Conservation (phyloP, 2,329 filamentous ascomycete genomes). For the Tothia fuscella region DNA sequence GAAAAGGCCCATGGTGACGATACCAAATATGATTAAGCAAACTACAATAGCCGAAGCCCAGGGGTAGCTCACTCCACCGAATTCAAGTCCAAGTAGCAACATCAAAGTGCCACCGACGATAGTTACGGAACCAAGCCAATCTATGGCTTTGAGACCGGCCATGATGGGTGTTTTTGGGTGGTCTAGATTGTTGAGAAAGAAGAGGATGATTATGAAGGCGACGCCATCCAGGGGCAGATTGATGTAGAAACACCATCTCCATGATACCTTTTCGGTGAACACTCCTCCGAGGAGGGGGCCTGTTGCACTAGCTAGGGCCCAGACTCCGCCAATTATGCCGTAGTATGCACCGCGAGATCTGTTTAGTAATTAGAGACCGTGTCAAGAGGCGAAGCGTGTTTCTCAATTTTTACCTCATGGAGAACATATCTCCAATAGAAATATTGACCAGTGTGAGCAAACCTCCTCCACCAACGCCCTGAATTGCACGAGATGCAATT, state of each 20-base stretch:
- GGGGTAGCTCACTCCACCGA: conserved; percentile 63
- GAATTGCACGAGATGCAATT: conserved; percentile 48
- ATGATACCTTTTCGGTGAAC: conserved; percentile 49
- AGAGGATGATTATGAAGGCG: conserved; percentile 45
- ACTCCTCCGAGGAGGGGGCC: conserved; percentile 57
- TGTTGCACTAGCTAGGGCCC: conserved; percentile 54
- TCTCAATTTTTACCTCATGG: conserved; percentile 39
- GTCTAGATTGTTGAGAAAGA: conserved; percentile 51
- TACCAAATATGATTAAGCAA: conserved; percentile 65
- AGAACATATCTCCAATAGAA: conserved; percentile 51
- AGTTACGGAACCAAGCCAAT: conserved; percentile 52
- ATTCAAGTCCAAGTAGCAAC: conserved; percentile 76
- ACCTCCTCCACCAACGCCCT: conserved; percentile 53
- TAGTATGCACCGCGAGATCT: conserved; percentile 48
- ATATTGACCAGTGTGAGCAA: conserved; percentile 54
- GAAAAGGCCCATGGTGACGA: conserved; percentile 52
- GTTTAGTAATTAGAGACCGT: not conserved
- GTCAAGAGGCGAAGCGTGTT: not conserved
- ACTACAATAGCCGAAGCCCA: conserved; percentile 67
- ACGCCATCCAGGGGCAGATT: conserved; percentile 52
- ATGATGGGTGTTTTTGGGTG: conserved; percentile 51
- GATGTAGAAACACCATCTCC: conserved; percentile 56
- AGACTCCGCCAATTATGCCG: conserved; percentile 53
- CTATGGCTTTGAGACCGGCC: conserved; percentile 51
- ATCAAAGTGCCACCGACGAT: conserved; percentile 72